Evolutionary conservation across 2,329 filamentous ascomycete genomes (phyloP).

Genomic region (Calonectria ilicicola): DNA sequence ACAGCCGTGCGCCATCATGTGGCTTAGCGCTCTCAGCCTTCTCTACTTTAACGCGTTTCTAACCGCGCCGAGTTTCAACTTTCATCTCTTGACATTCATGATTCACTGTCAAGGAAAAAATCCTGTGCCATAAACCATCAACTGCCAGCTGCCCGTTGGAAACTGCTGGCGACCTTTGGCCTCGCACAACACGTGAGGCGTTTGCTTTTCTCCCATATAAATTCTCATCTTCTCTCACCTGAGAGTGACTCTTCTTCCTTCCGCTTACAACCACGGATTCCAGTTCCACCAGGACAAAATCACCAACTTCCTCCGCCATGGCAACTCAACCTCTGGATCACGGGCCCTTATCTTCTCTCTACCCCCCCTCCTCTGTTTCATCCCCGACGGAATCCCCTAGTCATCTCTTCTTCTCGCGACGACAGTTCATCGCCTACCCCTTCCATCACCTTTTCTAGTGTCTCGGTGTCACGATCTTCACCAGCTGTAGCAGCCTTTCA

Average conservation of each 20-base stretch:
- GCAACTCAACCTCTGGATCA: neutral
- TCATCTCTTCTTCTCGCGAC: neutral
- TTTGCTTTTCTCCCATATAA: neutral
- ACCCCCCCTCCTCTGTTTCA: neutral
- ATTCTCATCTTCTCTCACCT: neutral
- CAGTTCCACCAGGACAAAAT: neutral
- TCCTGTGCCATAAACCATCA: neutral
- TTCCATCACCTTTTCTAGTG: neutral
- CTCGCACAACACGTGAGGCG: neutral
- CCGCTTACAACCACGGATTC: neutral
- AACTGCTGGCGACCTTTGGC: neutral
- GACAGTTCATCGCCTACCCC: neutral
- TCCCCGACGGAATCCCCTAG: neutral
- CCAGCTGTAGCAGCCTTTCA: neutral
- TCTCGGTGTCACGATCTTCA: neutral
- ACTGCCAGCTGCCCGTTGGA: neutral
- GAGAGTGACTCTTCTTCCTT: neutral
- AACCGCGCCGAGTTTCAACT: slow-evolving; percentile 13
- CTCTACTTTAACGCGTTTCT: slow-evolving; percentile 12
- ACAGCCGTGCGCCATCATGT: slow-evolving; percentile 30
- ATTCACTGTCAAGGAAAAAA: slow-evolving; percentile 7
- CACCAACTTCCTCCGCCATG: neutral
- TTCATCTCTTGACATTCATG: neutral
- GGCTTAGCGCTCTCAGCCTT: slow-evolving; percentile 36
- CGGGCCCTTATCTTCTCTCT: neutral